Conservation (phyloP, 2,329 filamentous ascomycete species). For the Coniella vitis region DNA sequence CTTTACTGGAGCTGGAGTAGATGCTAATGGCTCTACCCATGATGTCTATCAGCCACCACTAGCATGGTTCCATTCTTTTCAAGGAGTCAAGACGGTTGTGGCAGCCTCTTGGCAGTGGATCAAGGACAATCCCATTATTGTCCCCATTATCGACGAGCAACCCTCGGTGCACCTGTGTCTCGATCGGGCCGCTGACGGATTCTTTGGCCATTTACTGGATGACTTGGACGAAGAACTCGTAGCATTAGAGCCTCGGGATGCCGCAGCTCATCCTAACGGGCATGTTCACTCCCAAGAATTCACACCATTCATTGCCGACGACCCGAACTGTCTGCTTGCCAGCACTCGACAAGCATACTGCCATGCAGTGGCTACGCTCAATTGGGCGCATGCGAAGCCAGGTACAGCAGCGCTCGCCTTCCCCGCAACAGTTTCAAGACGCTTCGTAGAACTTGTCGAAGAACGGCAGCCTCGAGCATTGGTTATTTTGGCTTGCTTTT, state of each 20-base stretch:
- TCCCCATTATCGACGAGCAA: slow-evolving; percentile 57
- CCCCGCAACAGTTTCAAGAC: slow-evolving; percentile 56
- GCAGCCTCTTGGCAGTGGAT: slow-evolving; percentile 60
- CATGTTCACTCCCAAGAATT: slow-evolving; percentile 4
- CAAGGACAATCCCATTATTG: slow-evolving; percentile 48
- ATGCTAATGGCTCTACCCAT: slow-evolving; percentile 17
- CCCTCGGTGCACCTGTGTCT: slow-evolving; percentile 55
- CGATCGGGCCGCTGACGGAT: slow-evolving; percentile 44
- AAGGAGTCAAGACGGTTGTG: slow-evolving; percentile 60
- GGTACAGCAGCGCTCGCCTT: slow-evolving; percentile 54
- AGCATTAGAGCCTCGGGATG: slow-evolving; percentile 19
- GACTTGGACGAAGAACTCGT: slow-evolving; percentile 50
- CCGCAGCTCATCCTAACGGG: slow-evolving; percentile 12
- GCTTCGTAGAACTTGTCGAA: slow-evolving; percentile 53
- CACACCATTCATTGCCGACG: slow-evolving; percentile 17
- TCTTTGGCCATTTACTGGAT: slow-evolving; percentile 55
- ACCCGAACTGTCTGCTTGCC: slow-evolving; percentile 18
- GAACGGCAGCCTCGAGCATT: slow-evolving; percentile 54
- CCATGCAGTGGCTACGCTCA: slow-evolving; percentile 58
- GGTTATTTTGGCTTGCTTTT: slow-evolving; percentile 59
- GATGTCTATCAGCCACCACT: slow-evolving; percentile 50
- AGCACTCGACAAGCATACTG: slow-evolving; percentile 50
- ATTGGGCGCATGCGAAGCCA: slow-evolving; percentile 58
- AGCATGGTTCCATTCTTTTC: slow-evolving; percentile 61
- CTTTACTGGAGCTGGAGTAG: slow-evolving; percentile 5